Evolutionary conservation across 352 stramenopile genomes (phyloP), one percentile per base, ranked within the genome.

Genomic region (Phytophthora pistaciae): DNA sequence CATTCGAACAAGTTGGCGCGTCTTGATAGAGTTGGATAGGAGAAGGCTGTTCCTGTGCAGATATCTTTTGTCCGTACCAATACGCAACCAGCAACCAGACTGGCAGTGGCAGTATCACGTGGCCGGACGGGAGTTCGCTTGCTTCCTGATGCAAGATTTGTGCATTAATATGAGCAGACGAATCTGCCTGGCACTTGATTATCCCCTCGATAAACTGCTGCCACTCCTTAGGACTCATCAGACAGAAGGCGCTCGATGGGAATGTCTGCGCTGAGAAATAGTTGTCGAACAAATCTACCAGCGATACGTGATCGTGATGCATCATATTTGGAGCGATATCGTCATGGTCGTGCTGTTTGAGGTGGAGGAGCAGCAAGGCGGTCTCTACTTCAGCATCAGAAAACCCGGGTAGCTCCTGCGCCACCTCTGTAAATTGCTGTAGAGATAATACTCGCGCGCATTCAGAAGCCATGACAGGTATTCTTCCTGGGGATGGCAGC

Each of bases 371-470:
- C n/a, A 75, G 38, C 21, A 74, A 66, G 7, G 66, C 29, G 9
- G 78, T 59, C 33, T 81, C 65, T 23, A 82, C 11, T 16, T 76
- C 64, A 2, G 70, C 18, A 2, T 36, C 21, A 2, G 64, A 79
- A 10, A 70, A 57, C 0, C 60, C 70, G 18, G 54, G 40, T 14
- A 70, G 60, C 7, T 64, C 59, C 14, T 73, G 55, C 21, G 70
- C 68, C 20, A 83, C 55, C 21, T 67, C 42, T 3, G 60, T 16
- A 31, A 85, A 85, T 31, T 76, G 53, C 27, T n/a, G 16, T 38
- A 75, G 68, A 3, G 65, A 63, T 52, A 80, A 38, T 3, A 64
- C 61, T 2, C 59, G 36, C 55, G 14, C 33, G 36, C 10, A 10
- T 2, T 8, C 38, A 11, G 10, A 29, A 5, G 3, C 54, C 31